A percentile compares a stretch with the other conserved stretches of the same genome.
These are phyloP conservation scores for Penicillium pancosmium DNA, from an alignment of 495 filamentous ascomycete genomes.

Conservation along the genomic window DNA sequence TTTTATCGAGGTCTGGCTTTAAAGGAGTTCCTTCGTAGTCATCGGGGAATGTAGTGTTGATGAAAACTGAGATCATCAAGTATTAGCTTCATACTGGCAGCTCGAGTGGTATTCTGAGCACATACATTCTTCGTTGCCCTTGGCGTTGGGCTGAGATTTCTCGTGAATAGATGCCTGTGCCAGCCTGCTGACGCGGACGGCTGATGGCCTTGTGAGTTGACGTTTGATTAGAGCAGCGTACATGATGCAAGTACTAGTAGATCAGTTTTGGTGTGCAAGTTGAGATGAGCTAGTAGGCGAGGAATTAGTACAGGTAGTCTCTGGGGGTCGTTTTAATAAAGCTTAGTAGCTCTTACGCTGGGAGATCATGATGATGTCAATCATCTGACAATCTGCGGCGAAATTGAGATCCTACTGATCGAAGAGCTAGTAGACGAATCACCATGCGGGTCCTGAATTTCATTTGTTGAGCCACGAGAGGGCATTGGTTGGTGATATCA, in stretches of 20 bases:
- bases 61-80: conserved; percentile 11
- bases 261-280: no score
- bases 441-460: not conserved
- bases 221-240: conserved; percentile 16
- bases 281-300: no score
- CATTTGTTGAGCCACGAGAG: not conserved
- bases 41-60: conserved; percentile 22
- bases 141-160: conserved; percentile 11
- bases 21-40: conserved; percentile 20
- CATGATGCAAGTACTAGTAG: conserved; percentile 12
- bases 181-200: conserved; percentile 8
- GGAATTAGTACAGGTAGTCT: not conserved
- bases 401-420: not conserved
- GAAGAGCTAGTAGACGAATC: not conserved
- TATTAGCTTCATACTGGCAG: not conserved
- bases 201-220: conserved; percentile 15
- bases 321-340: not conserved
- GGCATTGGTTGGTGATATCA: conserved; percentile 9
- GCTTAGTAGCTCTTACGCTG: not conserved
- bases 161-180: conserved; percentile 11
- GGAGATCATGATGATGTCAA: conserved; percentile 16
- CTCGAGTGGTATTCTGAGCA: not conserved
- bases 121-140: conserved; percentile 20
- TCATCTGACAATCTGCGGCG: conserved; percentile 13
- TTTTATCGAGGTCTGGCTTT: conserved; percentile 7